phyloP scores from a whole-genome alignment of 257 asterid species.

The Sherardia arvensis region DNA sequence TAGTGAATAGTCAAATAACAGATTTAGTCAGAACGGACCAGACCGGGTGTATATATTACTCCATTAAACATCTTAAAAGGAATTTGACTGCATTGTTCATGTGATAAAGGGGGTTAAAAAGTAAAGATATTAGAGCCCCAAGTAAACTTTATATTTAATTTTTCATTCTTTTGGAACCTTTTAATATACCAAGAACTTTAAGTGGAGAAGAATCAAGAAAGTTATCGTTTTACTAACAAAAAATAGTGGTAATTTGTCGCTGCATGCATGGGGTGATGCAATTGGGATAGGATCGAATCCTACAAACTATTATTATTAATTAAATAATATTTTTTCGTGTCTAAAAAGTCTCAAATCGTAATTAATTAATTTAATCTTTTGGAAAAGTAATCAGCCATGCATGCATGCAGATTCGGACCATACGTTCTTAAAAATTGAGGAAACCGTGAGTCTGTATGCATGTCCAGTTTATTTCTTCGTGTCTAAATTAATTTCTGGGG shows the following conservation, averaged over 20 bases:
- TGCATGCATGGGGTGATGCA: slow-evolving; percentile 3
- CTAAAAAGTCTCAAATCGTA: slow-evolving; percentile 1
- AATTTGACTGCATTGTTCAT: background rate
- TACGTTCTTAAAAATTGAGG: background rate
- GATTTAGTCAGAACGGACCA: too few relatives aligned
- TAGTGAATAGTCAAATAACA: too few relatives aligned
- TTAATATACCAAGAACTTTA: background rate
- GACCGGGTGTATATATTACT: too few relatives aligned
- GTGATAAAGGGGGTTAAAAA: background rate
- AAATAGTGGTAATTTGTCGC: background rate
- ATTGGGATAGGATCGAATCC: slow-evolving; percentile 3
- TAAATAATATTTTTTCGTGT: background rate
- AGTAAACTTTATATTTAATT: background rate
- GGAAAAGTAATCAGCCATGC: background rate
- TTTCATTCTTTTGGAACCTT: background rate
- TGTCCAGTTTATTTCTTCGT: too few relatives aligned
- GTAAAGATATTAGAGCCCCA: background rate
- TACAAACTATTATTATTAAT: background rate
- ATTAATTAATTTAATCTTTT: background rate
- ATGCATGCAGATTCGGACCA: background rate
- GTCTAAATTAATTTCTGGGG: too few relatives aligned
- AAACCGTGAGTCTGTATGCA: too few relatives aligned
- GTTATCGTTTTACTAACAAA: background rate
- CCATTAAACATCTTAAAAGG: background rate
- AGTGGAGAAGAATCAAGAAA: slow-evolving; percentile 1